phyloP scores from a whole-genome alignment of 2,329 filamentous ascomycete genomes.

The Colletotrichum cuscutae region DNA sequence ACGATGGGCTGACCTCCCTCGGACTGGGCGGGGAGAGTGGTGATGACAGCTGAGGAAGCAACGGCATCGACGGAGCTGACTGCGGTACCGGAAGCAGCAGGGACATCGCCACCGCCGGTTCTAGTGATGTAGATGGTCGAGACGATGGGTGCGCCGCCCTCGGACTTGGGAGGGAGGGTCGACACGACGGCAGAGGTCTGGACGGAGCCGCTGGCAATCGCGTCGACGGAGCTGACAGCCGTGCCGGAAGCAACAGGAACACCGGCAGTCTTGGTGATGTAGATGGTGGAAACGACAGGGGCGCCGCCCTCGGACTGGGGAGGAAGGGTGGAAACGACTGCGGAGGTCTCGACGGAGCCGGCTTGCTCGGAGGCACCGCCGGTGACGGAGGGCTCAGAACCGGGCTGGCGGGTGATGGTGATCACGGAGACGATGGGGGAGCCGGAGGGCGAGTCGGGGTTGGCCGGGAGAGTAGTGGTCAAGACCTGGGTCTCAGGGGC shows the following conservation, averaged over 20 bases:
- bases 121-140: constrained; percentile 5
- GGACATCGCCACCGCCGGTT: not conserved
- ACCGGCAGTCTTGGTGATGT: not conserved
- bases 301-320: not conserved
- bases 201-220: not conserved
- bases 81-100: not conserved
- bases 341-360: constrained; percentile 6
- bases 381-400: constrained; percentile 1
- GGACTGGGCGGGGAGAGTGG: constrained; percentile 12
- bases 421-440: constrained; percentile 9
- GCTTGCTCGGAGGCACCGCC: constrained; percentile 1
- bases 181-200: constrained; percentile 8
- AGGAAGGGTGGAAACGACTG: constrained; percentile 8
- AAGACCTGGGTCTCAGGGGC: constrained; percentile 26
- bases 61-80: constrained; percentile 25
- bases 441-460: not conserved
- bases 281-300: not conserved
- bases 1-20: not conserved
- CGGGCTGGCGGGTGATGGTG: constrained; percentile 9
- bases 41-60: constrained; percentile 13
- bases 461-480: constrained; percentile 9
- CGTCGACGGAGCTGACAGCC: constrained; percentile 19
- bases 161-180: not conserved
- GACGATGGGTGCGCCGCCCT: not conserved
- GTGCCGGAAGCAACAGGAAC: constrained; percentile 6